These are phyloP conservation scores for Austroboletus olivaceoglutinosus DNA, from an alignment of 1,284 basidiomycete species.

Conservation along the genomic window DNA sequence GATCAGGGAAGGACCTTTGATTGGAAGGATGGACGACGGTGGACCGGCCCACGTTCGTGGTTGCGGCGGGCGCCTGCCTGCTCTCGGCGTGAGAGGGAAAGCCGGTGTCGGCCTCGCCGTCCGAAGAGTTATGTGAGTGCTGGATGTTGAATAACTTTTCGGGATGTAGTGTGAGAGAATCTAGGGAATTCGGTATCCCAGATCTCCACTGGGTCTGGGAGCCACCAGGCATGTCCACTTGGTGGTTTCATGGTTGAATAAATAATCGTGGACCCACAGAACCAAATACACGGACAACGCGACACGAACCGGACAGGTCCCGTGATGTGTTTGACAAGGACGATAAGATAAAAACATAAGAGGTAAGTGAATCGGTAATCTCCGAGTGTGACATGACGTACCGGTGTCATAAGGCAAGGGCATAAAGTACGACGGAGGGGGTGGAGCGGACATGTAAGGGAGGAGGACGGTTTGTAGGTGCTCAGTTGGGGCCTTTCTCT, in stretches of 20 bases:
- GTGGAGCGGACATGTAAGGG: slow-evolving; percentile 11
- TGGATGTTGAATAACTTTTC: slow-evolving; percentile 21
- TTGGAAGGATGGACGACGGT: slow-evolving; percentile 3
- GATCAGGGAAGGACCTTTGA: slow-evolving; percentile 11
- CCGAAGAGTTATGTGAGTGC: slow-evolving; percentile 27
- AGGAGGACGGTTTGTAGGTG: neutral
- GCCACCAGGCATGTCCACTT: slow-evolving; percentile 26
- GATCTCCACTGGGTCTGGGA: slow-evolving; percentile 15
- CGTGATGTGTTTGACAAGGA: slow-evolving; percentile 9
- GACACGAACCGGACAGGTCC: slow-evolving; percentile 7
- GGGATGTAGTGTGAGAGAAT: slow-evolving; percentile 15
- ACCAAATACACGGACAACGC: slow-evolving; percentile 33
- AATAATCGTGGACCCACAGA: slow-evolving; percentile 33
- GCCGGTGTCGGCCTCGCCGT: slow-evolving; percentile 31
- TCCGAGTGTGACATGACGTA: slow-evolving; percentile 22
- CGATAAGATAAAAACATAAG: slow-evolving; percentile 24
- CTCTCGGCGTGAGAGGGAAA: slow-evolving; percentile 13
- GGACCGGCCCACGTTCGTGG: slow-evolving; percentile 9
- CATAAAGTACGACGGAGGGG: neutral
- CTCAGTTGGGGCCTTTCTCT: slow-evolving; percentile 8
- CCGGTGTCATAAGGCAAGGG: neutral
- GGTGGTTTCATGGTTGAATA: slow-evolving; percentile 29
- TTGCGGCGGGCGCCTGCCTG: slow-evolving; percentile 10
- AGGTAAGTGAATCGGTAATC: slow-evolving; percentile 19
- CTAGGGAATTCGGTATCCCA: slow-evolving; percentile 5